A percentile compares a stretch with the other conserved stretches of the same genome.
Conservation (phyloP, 805 yeast species). For the Brettanomyces custersianus region DNA sequence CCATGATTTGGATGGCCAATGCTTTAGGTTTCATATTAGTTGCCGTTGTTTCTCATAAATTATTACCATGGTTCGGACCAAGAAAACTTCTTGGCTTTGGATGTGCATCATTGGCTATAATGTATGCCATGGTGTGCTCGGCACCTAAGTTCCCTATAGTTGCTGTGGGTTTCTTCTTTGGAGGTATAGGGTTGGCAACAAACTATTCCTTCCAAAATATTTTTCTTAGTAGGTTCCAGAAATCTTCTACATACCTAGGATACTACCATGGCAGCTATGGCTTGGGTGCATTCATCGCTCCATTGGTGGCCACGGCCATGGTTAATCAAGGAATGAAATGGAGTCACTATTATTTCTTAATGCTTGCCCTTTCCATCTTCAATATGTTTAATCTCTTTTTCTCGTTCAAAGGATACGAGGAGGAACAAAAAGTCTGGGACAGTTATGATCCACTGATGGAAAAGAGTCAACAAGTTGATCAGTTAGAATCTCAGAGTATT, state of each 20-base stretch:
- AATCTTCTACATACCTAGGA: slow-evolving; percentile 52
- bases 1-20: slow-evolving; percentile 48
- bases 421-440: slow-evolving; percentile 33
- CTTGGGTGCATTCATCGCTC: slow-evolving; percentile 61
- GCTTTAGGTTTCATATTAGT: slow-evolving; percentile 46
- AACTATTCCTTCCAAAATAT: slow-evolving; percentile 43
- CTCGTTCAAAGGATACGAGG: slow-evolving; percentile 41
- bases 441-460: slow-evolving; percentile 16
- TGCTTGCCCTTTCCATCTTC: slow-evolving; percentile 29
- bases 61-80: slow-evolving; percentile 34
- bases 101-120: slow-evolving; percentile 25
- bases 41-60: slow-evolving; percentile 38
- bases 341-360: slow-evolving; percentile 46
- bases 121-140: slow-evolving; percentile 37
- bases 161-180: slow-evolving; percentile 42
- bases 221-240: slow-evolving; percentile 39
- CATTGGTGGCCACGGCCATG: slow-evolving; percentile 53
- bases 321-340: slow-evolving; percentile 40
- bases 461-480: neutral
- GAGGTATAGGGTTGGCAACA: slow-evolving; percentile 49
- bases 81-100: slow-evolving; percentile 33
- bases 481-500: neutral
- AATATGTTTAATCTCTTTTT: slow-evolving; percentile 28
- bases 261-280: slow-evolving; percentile 64
- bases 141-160: slow-evolving; percentile 42